Base-by-base conservation (phyloP, 768 basidiomycete species). In the Psilocybe tampanensis region DNA sequence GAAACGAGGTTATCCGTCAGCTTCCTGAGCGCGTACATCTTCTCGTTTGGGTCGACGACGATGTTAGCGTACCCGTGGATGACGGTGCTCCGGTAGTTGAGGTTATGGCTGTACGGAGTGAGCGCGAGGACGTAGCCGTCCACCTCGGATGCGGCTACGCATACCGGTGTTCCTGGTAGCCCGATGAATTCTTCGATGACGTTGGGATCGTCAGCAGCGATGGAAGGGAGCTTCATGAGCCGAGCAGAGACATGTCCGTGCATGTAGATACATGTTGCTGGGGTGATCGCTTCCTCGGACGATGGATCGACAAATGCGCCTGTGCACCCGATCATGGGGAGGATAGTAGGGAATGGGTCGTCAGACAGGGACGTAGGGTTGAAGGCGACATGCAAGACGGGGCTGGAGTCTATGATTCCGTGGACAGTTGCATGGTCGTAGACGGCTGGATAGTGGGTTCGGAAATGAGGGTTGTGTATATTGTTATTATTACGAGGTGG, bases 81-180 rank as follows among this genome's bases (percentile, higher is more conserved):
- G 3, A 71, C 63, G 12, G 65, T 65, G 50, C 66, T 67, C 44
- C 68, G 67, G 47, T 67, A 71, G 56, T 71, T 71, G 54, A 59
- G 58, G 55, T 64, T 65, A 48, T 69, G 67, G 54, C 68, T 65
- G 60, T 69, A 71, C 1, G 67, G 68, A 1, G 70, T 68, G 36
- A 67, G 61, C 7, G 68, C 68, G 32, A 71, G 64, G 21, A 71
- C 66, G 23, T 68, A 34, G 4, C 70, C 70, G 56, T 71, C 65
- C 32, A 71, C 54, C 29, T 63, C 63, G 1, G 68, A 67, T 1
- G 67, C 70, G 3, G 66, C 55, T 3, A 69, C 57, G 56, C 70
- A 71, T 43, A 68, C 67, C 2, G 67, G 67, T 18, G 63, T 47
- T 2, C 68, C 67, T 3, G 62, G 62, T 4, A 64, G 59, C 1